These are phyloP conservation scores for Tetrahymena malaccensis DNA, from an alignment of 73 alveolate species.

Conservation along the genomic window DNA sequence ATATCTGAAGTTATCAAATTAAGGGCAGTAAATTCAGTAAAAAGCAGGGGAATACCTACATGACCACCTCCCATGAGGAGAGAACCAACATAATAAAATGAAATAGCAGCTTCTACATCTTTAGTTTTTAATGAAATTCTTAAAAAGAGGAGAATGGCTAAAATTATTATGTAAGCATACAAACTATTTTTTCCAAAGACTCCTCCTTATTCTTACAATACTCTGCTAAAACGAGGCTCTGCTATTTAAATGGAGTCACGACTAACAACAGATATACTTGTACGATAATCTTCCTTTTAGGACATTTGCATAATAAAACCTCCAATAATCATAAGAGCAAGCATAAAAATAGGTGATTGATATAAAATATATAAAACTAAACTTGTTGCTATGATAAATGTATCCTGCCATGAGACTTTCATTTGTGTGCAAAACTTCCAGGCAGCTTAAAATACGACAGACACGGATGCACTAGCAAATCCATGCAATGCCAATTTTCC, in stretches of 20 bases:
- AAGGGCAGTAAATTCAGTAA: neutral
- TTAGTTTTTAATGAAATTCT: neutral
- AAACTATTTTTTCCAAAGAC: neutral
- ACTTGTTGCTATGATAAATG: neutral
- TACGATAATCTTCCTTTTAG: neutral
- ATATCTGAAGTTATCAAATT: neutral
- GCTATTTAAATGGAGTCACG: neutral
- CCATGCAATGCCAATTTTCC: neutral
- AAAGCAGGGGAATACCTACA: neutral
- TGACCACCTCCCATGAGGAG: neutral
- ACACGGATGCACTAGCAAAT: neutral
- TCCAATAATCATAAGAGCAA: neutral
- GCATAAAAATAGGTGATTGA: neutral
- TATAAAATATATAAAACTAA: neutral
- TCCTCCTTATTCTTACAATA: neutral
- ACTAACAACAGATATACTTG: neutral
- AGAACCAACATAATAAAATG: neutral
- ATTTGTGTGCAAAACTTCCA: neutral
- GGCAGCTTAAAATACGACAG: neutral
- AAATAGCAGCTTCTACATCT: neutral
- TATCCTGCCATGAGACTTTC: neutral
- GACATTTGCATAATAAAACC: neutral
- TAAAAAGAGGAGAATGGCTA: neutral
- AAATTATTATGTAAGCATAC: neutral
- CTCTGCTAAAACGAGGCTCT: neutral